Conservation (phyloP, 768 basidiomycete species). For the Lactarius quietus region DNA sequence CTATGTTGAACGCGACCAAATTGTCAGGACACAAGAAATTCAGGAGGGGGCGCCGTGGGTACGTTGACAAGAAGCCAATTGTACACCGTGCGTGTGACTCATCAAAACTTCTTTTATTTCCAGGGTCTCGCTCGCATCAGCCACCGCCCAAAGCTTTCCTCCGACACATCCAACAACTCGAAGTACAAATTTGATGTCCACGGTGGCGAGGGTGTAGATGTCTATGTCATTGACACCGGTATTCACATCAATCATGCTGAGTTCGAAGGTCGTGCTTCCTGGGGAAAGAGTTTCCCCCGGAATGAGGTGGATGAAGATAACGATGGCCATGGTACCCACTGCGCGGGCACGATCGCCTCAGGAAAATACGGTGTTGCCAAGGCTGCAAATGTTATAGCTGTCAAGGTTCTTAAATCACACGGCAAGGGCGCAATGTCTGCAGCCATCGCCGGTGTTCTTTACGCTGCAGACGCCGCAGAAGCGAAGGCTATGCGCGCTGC, state of each 20-base stretch:
- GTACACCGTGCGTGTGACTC: constrained; percentile 18
- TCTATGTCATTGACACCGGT: constrained; percentile 84
- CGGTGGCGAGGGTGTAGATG: constrained; percentile 91
- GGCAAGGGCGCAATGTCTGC: constrained; percentile 95
- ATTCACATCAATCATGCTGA: constrained; percentile 84
- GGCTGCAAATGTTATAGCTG: constrained; percentile 82
- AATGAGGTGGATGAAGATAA: constrained; percentile 86
- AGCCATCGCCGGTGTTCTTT: constrained; percentile 84
- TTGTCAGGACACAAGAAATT: constrained; percentile 70
- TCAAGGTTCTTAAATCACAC: constrained; percentile 92
- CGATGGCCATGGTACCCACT: constrained; percentile 95
- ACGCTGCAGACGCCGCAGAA: constrained; percentile 57
- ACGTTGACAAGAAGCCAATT: constrained; percentile 32
- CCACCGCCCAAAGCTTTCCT: constrained; percentile 70
- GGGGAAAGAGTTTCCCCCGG: constrained; percentile 90
- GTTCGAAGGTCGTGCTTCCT: constrained; percentile 83
- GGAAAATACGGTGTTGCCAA: constrained; percentile 94
- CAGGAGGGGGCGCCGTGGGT: constrained; percentile 88
- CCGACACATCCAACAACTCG: constrained; percentile 82
- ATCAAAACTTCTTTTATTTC: constrained; percentile 20
- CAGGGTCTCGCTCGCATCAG: constrained; percentile 96
- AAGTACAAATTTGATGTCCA: constrained; percentile 65
- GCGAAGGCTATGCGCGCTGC: constrained; percentile 57
- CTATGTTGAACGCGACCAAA: constrained; percentile 90
- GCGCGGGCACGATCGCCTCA: constrained; percentile 95